Percentiles rank a stretch among this genome's conserved stretches.
Evolutionary conservation across 768 basidiomycete species (phyloP).

Genomic region (Pseudohyphozyma bogoriensis): DNA sequence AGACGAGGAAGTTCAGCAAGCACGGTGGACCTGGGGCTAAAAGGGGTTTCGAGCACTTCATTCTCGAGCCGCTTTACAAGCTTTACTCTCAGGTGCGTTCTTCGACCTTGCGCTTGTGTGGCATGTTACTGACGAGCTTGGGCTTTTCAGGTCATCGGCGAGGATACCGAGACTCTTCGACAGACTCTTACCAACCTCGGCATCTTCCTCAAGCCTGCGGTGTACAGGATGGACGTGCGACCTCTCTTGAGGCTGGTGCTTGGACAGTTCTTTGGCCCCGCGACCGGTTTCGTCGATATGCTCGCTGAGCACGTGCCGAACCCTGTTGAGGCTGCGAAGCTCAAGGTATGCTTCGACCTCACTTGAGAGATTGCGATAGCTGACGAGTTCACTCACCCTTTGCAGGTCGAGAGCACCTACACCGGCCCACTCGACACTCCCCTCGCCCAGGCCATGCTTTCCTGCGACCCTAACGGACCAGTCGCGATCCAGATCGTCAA

Average conservation of each 20-base stretch:
- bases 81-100: constrained; percentile 59
- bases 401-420: constrained; percentile 70
- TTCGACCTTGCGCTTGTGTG: too few species aligned
- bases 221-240: constrained; percentile 98
- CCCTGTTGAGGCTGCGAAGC: constrained; percentile 38
- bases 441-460: constrained; percentile 65
- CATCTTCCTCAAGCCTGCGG: constrained; percentile 78
- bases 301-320: constrained; percentile 82
- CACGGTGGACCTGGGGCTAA: constrained; percentile 54
- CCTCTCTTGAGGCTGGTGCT: constrained; percentile 86
- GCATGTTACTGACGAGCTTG: neutral
- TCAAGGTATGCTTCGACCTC: constrained; percentile 36
- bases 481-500: constrained; percentile 89
- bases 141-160: constrained; percentile 63
- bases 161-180: constrained; percentile 80
- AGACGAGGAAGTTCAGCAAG: constrained; percentile 78
- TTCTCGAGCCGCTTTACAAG: constrained; percentile 93
- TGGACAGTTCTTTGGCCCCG: constrained; percentile 88
- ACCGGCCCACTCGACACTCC: constrained; percentile 77
- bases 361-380: neutral
- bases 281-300: constrained; percentile 85
- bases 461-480: constrained; percentile 72
- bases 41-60: constrained; percentile 88
- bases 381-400: too few species aligned
- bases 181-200: constrained; percentile 62